phyloP scores from a whole-genome alignment of 1,284 basidiomycete species.

The Rhodotorula sp. region DNA sequence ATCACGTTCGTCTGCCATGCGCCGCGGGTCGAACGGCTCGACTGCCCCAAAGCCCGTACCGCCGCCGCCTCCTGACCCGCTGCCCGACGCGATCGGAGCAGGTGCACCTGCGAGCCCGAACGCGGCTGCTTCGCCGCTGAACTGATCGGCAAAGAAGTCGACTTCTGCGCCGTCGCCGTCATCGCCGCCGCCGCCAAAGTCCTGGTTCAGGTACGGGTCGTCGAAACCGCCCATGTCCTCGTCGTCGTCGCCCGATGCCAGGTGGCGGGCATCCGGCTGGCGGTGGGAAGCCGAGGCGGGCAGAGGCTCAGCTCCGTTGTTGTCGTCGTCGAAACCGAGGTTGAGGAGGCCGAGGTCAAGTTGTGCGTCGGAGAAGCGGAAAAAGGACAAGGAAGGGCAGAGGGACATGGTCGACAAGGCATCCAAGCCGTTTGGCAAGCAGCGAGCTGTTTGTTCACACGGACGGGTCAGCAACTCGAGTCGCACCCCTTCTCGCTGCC shows the following conservation, averaged over 20 bases:
- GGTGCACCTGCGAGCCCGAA: constrained; percentile 49
- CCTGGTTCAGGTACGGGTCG: constrained; percentile 60
- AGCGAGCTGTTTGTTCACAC: background rate
- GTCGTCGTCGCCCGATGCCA: constrained; percentile 25
- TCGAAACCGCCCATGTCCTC: constrained; percentile 45
- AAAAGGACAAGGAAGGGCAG: constrained; percentile 72
- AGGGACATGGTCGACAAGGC: constrained; percentile 61
- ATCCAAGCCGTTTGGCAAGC: constrained; percentile 45
- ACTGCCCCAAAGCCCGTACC: constrained; percentile 53
- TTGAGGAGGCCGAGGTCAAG: constrained; percentile 51
- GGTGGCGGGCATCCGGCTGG: background rate
- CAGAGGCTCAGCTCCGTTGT: constrained; percentile 46
- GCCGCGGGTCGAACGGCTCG: constrained; percentile 75
- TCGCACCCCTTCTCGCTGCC: too few relatives aligned
- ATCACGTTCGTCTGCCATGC: constrained; percentile 70
- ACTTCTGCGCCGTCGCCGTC: constrained; percentile 50
- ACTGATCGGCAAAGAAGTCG: constrained; percentile 53
- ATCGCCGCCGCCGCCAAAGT: constrained; percentile 49
- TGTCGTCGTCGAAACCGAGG: constrained; percentile 41
- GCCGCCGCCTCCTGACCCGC: constrained; percentile 11
- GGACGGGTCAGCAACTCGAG: background rate
- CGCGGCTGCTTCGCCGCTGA: constrained; percentile 48
- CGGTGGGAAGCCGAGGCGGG: background rate
- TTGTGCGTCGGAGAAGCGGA: constrained; percentile 61
- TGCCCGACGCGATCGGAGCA: constrained; percentile 21